These are phyloP conservation scores for Blastocystis sp. DNA, from an alignment of 352 stramenopile genomes.

Conservation along the genomic window DNA sequence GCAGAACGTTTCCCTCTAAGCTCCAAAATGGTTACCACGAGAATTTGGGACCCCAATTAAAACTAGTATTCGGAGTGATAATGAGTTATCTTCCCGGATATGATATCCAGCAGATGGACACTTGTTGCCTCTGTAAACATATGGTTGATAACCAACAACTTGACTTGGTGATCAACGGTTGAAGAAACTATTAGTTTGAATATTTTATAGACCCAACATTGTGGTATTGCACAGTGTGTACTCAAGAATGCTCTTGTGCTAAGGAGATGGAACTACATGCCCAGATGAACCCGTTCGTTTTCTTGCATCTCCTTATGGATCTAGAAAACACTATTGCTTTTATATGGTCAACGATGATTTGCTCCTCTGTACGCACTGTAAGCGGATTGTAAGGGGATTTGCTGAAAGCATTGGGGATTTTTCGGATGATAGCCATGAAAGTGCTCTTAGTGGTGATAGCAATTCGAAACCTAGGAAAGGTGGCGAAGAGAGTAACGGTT, in stretches of 20 bases:
- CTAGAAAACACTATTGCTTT: background rate
- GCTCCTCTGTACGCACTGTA: slow-evolving; percentile 5
- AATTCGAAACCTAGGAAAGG: background rate
- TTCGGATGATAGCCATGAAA: background rate
- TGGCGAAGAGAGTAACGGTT: background rate
- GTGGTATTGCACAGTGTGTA: background rate
- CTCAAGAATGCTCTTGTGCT: background rate
- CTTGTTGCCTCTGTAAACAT: background rate
- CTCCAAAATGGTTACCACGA: too few relatives aligned
- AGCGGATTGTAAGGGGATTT: background rate
- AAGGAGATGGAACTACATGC: background rate
- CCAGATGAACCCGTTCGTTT: background rate
- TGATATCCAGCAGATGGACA: background rate
- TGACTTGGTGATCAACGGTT: too few relatives aligned
- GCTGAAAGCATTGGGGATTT: background rate
- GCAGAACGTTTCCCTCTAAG: too few relatives aligned
- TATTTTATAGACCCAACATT: background rate
- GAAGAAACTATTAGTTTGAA: too few relatives aligned
- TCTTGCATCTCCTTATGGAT: background rate
- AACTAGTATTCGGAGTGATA: too few relatives aligned
- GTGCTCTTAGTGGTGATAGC: background rate
- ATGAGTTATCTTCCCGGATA: too few relatives aligned
- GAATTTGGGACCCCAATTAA: too few relatives aligned
- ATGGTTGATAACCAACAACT: background rate
- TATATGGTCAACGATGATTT: background rate